Base-by-base conservation (phyloP, 139 green algal species). In the Tetraselmis chui region DNA sequence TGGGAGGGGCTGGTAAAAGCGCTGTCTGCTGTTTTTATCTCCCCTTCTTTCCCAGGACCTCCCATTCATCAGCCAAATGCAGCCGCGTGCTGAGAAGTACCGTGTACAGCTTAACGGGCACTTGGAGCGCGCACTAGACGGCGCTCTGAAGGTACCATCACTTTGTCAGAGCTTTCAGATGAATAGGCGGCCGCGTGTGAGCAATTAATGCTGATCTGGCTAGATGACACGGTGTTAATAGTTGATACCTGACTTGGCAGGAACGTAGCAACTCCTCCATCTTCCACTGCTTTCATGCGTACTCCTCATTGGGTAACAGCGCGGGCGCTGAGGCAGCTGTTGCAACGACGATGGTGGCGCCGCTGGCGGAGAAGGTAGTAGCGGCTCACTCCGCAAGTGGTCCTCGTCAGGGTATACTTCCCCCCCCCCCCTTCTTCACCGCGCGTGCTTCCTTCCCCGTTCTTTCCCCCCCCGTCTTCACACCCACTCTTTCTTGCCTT, bases 221-320 rank as follows among this genome's bases (percentile, higher is more conserved):
- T n/a, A n/a, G n/a, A n/a, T n/a, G n/a, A n/a, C n/a, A n/a, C n/a
- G n/a, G n/a, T n/a, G n/a, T n/a, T n/a, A n/a, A n/a, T n/a, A n/a
- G n/a, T n/a, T 26, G 30, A 86, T 75, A 31, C 75, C 91, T 28
- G n/a, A 81, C 22, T 1, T 81, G 18, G 75, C 78, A 67, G 83
- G 86, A 11, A 79, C 84, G 58, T 27, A 84, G 85, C n/a, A 79
- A 87, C 80, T 59, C 81, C 2, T 67, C 90, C 24, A 75, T 92
- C 2, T 84, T 85, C 29, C 90, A 96, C 83, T 94, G 89, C 87
- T 84, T 98, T 80, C 91, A 93, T 74, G 94, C 92, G 0, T 98
- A 94, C 59, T 84, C 91, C 0, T 88, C 95, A 79, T 79, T 97
- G 11, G 92, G 92, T 2, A 81, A 92, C 32, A 23, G 86, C 1